A percentile compares a stretch with the other conserved stretches of the same genome.
Conservation (phyloP, 75 land plant species). For the Sequoiadendron giganteum region DNA sequence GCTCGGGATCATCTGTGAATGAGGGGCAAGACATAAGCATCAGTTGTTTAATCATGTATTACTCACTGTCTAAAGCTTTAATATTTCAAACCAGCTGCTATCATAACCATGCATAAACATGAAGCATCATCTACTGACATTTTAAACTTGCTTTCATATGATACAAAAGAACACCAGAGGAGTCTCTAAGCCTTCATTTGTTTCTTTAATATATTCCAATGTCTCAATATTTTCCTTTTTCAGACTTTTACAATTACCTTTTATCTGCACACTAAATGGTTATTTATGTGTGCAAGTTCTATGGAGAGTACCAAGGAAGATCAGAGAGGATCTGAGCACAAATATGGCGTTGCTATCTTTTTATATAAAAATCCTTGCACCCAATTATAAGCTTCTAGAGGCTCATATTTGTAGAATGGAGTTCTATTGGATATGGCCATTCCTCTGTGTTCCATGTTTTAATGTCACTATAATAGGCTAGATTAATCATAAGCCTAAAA, state of each 20-base stretch:
- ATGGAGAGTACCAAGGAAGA: background rate
- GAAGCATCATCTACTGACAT: background rate
- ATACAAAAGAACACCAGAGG: slow-evolving; percentile 16
- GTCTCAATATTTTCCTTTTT: background rate
- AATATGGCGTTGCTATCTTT: background rate
- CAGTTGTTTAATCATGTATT: background rate
- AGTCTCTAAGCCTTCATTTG: background rate
- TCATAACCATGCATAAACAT: background rate
- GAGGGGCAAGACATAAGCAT: background rate
- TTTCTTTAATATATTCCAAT: background rate
- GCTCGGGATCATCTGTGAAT: background rate
- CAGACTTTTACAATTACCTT: background rate
- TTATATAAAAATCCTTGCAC: background rate
- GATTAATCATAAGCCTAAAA: background rate
- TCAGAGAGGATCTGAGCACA: background rate
- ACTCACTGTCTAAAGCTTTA: background rate
- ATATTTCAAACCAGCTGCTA: background rate
- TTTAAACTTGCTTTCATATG: slow-evolving; percentile 27
- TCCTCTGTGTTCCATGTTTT: background rate
- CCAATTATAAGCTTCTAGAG: background rate
- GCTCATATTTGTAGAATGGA: background rate
- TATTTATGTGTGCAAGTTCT: background rate
- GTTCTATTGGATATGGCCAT: background rate
- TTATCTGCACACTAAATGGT: background rate
- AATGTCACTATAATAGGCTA: background rate